A percentile compares a stretch with the other conserved stretches of the same genome.
Conservation (phyloP, 148 eudicot genomes). For the Cornus kousa region DNA sequence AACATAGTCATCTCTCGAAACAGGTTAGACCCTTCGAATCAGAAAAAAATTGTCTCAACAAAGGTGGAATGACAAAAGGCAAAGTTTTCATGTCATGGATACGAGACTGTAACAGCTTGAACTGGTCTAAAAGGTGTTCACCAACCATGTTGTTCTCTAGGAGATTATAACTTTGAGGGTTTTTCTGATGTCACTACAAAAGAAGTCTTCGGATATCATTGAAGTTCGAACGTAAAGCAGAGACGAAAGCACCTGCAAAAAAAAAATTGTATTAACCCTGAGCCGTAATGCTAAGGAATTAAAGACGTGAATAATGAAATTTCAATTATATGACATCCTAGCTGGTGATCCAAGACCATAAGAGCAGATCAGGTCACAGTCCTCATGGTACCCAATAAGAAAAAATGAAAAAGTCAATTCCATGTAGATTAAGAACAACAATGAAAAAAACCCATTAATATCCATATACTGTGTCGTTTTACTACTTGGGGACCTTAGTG, state of each 20-base stretch:
- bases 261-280: neutral
- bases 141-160: neutral
- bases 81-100: neutral
- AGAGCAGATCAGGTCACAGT: neutral
- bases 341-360: neutral
- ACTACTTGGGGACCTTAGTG: neutral
- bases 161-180: neutral
- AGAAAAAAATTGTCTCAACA: neutral
- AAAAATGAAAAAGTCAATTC: neutral
- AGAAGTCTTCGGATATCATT: slow-evolving; percentile 65
- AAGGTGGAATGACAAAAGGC: neutral
- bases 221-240: slow-evolving; percentile 66
- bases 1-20: neutral
- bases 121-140: neutral
- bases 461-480: neutral
- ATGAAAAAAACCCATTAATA: too few relatives aligned
- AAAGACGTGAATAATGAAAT: neutral
- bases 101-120: neutral
- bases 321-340: neutral
- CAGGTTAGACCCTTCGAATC: neutral
- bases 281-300: neutral
- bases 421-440: neutral
- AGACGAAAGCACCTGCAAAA: slow-evolving; percentile 64
- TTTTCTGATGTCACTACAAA: slow-evolving; percentile 30
- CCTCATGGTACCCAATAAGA: neutral